Conservation (phyloP, 805 yeast species). For the Saturnispora sanitii region DNA sequence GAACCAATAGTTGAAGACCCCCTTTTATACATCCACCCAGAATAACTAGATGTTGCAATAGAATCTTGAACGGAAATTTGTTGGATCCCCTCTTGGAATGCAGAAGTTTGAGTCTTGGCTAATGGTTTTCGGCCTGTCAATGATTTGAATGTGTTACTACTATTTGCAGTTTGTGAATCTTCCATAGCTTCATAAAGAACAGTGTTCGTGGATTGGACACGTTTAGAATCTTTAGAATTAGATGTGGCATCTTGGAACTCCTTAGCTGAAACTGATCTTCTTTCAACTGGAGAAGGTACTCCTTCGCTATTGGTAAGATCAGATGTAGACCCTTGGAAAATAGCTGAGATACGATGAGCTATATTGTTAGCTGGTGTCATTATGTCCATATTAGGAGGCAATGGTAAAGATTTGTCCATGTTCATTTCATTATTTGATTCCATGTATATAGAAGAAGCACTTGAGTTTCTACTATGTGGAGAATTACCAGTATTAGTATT, state of each 20-base stretch:
- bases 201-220: conserved; percentile 30
- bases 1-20: conserved; percentile 79
- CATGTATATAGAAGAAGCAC: conserved; percentile 33
- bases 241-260: conserved; percentile 20
- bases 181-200: conserved; percentile 4
- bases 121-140: conserved; percentile 31
- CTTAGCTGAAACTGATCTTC: conserved; percentile 45
- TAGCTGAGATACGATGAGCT: conserved; percentile 10
- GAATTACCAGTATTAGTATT: not conserved
- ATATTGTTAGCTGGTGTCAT: conserved; percentile 8
- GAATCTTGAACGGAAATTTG: conserved; percentile 68
- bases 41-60: conserved; percentile 58
- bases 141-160: conserved; percentile 33
- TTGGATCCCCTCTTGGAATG: conserved; percentile 83
- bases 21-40: conserved; percentile 95
- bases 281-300: conserved; percentile 20
- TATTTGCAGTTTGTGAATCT: not conserved
- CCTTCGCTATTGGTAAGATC: not conserved
- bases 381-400: not conserved
- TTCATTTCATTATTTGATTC: conserved; percentile 16
- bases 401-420: not conserved
- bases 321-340: not conserved
- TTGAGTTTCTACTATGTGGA: conserved; percentile 21
- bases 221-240: conserved; percentile 23
- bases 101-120: conserved; percentile 57